A percentile compares a stretch with the other conserved stretches of the same genome.
phyloP scores from a whole-genome alignment of 1,284 basidiomycete species.

The Apiotrichum mycotoxinovorans region DNA sequence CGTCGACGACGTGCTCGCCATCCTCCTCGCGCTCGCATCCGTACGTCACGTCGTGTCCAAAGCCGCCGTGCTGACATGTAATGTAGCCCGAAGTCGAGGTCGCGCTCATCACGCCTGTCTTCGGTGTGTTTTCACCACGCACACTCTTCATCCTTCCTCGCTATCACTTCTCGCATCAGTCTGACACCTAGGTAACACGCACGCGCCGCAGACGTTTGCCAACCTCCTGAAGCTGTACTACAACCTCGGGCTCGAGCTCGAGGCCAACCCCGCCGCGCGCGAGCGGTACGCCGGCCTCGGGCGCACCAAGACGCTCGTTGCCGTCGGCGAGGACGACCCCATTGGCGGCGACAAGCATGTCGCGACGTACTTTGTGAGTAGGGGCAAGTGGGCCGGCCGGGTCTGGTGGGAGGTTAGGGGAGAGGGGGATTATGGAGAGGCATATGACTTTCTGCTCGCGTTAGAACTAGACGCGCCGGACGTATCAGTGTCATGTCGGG shows the following conservation, averaged over 20 bases:
- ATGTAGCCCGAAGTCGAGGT: slow-evolving; percentile 62
- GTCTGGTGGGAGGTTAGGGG: not conserved
- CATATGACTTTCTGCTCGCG: too few species aligned
- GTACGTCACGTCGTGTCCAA: slow-evolving; percentile 22
- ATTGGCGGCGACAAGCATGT: slow-evolving; percentile 70
- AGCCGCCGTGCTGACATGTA: slow-evolving; percentile 42
- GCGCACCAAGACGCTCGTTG: slow-evolving; percentile 59
- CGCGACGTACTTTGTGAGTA: slow-evolving; percentile 72
- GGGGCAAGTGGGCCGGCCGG: not conserved
- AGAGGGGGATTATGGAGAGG: not conserved
- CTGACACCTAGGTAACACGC: slow-evolving; percentile 62
- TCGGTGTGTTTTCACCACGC: slow-evolving; percentile 56
- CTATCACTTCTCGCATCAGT: not conserved
- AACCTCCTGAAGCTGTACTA: slow-evolving; percentile 80
- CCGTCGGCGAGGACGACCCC: slow-evolving; percentile 66
- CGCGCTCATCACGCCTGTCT: slow-evolving; percentile 66
- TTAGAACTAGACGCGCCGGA: too few species aligned
- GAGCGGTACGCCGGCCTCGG: slow-evolving; percentile 58
- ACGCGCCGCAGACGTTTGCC: slow-evolving; percentile 52
- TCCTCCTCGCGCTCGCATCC: slow-evolving; percentile 44
- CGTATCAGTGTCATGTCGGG: too few species aligned
- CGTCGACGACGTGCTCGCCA: slow-evolving; percentile 84
- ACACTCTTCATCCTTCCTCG: not conserved
- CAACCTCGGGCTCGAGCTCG: slow-evolving; percentile 64
- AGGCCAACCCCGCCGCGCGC: slow-evolving; percentile 57